Evolutionary conservation across 768 basidiomycete species (phyloP), one percentile per base, ranked within the genome.

Genomic region (Pilatotrama ljubarskyi): DNA sequence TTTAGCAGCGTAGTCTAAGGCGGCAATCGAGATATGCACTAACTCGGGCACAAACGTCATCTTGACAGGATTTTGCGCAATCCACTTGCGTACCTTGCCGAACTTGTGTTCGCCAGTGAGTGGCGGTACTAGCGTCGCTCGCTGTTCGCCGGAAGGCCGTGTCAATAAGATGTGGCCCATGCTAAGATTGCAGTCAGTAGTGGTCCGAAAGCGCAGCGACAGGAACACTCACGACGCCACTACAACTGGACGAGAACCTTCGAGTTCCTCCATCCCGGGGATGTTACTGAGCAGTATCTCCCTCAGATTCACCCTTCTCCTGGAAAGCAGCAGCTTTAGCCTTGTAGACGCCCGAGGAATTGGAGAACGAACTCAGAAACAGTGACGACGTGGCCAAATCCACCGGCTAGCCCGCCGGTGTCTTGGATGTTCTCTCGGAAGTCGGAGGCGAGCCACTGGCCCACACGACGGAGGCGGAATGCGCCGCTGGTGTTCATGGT

Each of bases 391-490:
- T 68, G 66, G 3, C 73, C 75, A 36, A 71, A 64, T 51, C 73
- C 75, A 13, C 68, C 70, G 11, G 71, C 68, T 20, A 85, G 65
- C 22, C 77, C 80, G 17, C 75, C 78, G 6, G 73, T 75, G 35
- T 69, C 72, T 22, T 66, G 51, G 38, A 75, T 56, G 46, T 77
- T 69, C 65, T 80, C 78, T 15, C 61, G 66, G 29, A 68, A 61
- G 49, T 70, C 64, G 17, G 70, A 60, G 36, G 75, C 73, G 37
- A 87, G 76, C 84, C 84, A 89, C 65, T 87, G 82, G 13, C 79
- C 81, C 14, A 90, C 81, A 49, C 82, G 79, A 47, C 88, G 81
- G 46, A 88, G 68, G 49, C 90, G 80, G 67, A 87, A 88, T 25
- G 79, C 73, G 58, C 75, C 74, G 38, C 74, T 74, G 10, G 76